A percentile compares a stretch with the other conserved stretches of the same genome.
These are phyloP conservation scores for Lentithecium fluviatile DNA, from an alignment of 495 filamentous ascomycete species.

Conservation along the genomic window DNA sequence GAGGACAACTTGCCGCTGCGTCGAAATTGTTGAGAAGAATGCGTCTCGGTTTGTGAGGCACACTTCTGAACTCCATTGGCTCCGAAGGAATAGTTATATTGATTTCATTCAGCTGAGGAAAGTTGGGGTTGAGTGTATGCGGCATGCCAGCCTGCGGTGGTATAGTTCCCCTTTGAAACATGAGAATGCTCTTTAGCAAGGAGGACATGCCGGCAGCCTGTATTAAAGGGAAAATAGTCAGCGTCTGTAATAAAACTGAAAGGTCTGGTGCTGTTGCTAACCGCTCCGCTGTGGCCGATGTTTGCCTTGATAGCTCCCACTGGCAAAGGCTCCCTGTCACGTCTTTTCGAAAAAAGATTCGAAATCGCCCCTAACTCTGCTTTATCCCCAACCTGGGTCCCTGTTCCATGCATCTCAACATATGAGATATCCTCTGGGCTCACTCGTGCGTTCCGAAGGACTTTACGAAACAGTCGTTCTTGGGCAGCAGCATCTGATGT, in stretches of 20 bases:
- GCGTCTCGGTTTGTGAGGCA: conserved; percentile 22
- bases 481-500: conserved; percentile 38
- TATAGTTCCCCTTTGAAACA: conserved; percentile 28
- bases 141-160: conserved; percentile 29
- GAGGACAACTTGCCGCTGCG: too few relatives aligned
- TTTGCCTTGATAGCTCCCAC: conserved; percentile 41
- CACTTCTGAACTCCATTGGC: conserved; percentile 11
- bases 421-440: conserved; percentile 34
- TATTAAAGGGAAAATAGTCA: too few relatives aligned
- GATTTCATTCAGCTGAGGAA: not conserved
- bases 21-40: conserved; percentile 37
- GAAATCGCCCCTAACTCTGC: conserved; percentile 39
- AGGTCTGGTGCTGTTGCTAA: too few relatives aligned
- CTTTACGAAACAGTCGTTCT: conserved; percentile 22
- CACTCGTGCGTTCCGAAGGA: conserved; percentile 23
- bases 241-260: too few relatives aligned
- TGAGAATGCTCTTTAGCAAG: conserved; percentile 44
- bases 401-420: conserved; percentile 46
- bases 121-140: conserved; percentile 16
- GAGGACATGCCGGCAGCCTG: conserved; percentile 41
- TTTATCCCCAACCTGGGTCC: conserved; percentile 44
- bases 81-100: conserved; percentile 29
- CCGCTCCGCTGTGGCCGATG: conserved; percentile 42
- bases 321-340: not conserved
- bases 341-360: conserved; percentile 20